A percentile compares a stretch with the other conserved stretches of the same genome.
Conservation (phyloP, 192 early-diverging fungal genomes). For the Gryganskiella cystojenkinii region DNA sequence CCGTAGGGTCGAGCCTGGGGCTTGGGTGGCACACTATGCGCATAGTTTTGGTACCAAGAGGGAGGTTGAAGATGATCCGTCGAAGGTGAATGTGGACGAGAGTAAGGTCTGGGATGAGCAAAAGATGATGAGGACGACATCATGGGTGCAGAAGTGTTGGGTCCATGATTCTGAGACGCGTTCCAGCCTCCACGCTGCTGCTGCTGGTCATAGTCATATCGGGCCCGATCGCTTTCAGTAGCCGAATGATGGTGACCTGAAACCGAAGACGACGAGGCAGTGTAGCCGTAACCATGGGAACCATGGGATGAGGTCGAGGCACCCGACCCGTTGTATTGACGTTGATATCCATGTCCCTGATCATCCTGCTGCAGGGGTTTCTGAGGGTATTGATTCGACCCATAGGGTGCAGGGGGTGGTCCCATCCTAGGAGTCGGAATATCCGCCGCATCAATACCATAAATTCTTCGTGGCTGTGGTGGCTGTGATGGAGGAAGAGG, state of each 20-base stretch:
- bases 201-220: conserved; percentile 36
- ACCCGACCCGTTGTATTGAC: conserved; percentile 12
- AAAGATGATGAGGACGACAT: conserved; percentile 12
- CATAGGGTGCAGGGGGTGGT: conserved; percentile 30
- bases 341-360: conserved; percentile 5
- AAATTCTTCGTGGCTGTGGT: conserved; percentile 21
- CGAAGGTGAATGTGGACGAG: conserved; percentile 35
- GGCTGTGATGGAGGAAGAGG: too few relatives aligned
- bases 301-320: conserved; percentile 13
- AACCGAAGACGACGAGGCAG: too few relatives aligned
- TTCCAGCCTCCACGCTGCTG: not conserved
- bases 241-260: conserved; percentile 15
- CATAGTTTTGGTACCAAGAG: conserved; percentile 48
- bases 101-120: conserved; percentile 5
- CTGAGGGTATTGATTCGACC: conserved; percentile 30
- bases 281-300: conserved; percentile 26
- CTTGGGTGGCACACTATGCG: conserved; percentile 35
- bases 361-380: conserved; percentile 32
- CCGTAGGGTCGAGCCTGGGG: conserved; percentile 15
- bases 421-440: conserved; percentile 12
- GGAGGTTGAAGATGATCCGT: conserved; percentile 45
- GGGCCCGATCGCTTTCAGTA: conserved; percentile 1
- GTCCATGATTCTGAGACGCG: conserved; percentile 1
- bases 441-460: conserved; percentile 48
- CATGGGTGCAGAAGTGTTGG: not conserved